Base-by-base conservation (phyloP, 495 filamentous ascomycete species). In the Friedmanniomyces endolithicus region DNA sequence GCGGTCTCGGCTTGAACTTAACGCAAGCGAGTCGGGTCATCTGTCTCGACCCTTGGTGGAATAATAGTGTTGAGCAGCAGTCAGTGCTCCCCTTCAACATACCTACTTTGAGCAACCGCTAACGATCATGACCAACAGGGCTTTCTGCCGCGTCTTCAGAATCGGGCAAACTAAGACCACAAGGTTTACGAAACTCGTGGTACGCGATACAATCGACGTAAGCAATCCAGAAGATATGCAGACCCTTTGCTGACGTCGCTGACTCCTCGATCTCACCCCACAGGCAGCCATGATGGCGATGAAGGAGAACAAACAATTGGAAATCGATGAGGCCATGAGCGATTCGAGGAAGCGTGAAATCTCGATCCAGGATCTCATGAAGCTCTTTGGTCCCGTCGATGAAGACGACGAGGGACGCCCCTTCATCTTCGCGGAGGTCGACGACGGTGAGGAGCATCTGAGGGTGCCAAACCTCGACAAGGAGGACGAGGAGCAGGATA, bases 81-180 rank as follows among this genome's bases (percentile, higher is more conserved):
- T 20, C 14, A 19, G 17, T 31, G 27, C 27, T 31, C 27, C 27
- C 27, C 27, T 31, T 9, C 4, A 9, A 31, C 27, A 31, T 9
- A 31, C 27, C n/a, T n/a, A n/a, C n/a, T n/a, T n/a, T n/a, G n/a
- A n/a, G n/a, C n/a, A n/a, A n/a, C n/a, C n/a, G 27, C 27, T 31
- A 9, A 31, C 27, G 27, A 31, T 4, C 9, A 31, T 6, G 64
- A 67, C 37, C 61, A 68, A 41, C 72, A 81, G 27, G 67, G 83
- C 83, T 0, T 83, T 83, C 59, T 79, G 74, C 29, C 76, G 83
- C 0, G 69, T 85, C 7, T 77, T 74, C 51, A 74, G 83, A 3
- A 82, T 83, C 19, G 83, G 83, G 0, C 83, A 88, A 49, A 49
- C 55, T 1, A 70, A 75, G 2, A 62, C 75, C 16, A 80, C 83